phyloP scores from a whole-genome alignment of 2,329 filamentous ascomycete genomes.

The Paracoccidioides lutzii region DNA sequence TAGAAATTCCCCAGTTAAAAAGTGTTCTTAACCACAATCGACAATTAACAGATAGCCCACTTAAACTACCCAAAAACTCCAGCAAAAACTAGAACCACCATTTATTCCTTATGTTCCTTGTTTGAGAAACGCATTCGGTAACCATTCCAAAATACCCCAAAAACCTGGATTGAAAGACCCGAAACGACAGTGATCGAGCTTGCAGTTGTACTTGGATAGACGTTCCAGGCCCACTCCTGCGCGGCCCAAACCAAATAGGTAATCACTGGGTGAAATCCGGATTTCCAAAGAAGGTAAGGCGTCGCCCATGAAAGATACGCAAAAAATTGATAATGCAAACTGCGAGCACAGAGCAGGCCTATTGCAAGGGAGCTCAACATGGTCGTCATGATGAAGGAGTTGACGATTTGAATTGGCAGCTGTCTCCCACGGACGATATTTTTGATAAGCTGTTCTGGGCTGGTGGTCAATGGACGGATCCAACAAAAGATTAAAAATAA shows the following conservation, averaged over 20 bases:
- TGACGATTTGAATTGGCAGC: conserved; percentile 49
- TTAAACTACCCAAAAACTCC: no score
- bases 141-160: conserved; percentile 42
- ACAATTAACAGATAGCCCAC: not conserved
- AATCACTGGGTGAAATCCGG: conserved; percentile 52
- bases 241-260: conserved; percentile 58
- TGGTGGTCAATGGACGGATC: conserved; percentile 54
- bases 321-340: conserved; percentile 92
- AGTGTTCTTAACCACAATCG: not conserved
- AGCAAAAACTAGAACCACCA: not conserved
- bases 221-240: conserved; percentile 91
- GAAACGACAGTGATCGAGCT: conserved; percentile 59
- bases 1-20: no score
- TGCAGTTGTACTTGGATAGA: conserved; percentile 63
- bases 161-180: conserved; percentile 54
- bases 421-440: conserved; percentile 41
- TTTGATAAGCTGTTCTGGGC: conserved; percentile 42
- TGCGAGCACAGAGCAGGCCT: conserved; percentile 74
- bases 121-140: conserved; percentile 11
- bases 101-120: not conserved
- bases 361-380: conserved; percentile 65
- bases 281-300: conserved; percentile 74
- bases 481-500: conserved; percentile 57
- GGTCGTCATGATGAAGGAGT: conserved; percentile 61
- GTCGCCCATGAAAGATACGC: conserved; percentile 82